These are phyloP conservation scores for Boletus eberwhitei DNA, from an alignment of 768 basidiomycete species.

Conservation along the genomic window DNA sequence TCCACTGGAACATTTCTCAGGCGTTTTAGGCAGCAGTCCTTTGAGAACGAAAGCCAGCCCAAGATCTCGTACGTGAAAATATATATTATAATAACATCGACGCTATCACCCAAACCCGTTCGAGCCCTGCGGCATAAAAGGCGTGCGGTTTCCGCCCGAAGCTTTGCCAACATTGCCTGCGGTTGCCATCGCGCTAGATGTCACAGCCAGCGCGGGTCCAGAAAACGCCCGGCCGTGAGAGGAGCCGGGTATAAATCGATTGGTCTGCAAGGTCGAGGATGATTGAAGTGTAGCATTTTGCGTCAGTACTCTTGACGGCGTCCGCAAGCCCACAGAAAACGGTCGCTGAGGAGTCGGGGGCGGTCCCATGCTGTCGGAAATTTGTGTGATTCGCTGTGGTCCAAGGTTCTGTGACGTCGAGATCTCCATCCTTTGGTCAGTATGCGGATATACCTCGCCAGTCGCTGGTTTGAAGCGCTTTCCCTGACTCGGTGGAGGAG, in stretches of 20 bases:
- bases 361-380: conserved; percentile 44
- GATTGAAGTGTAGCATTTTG: conserved; percentile 11
- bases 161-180: conserved; percentile 9
- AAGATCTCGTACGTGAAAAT: not conserved
- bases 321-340: conserved; percentile 24
- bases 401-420: conserved; percentile 8
- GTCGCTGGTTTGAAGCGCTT: conserved; percentile 26
- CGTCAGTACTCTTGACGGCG: conserved; percentile 22
- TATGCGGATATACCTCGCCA: conserved; percentile 9
- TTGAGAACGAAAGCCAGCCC: not conserved
- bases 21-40: not conserved
- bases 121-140: conserved; percentile 44
- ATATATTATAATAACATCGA: not conserved
- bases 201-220: conserved; percentile 15
- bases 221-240: conserved; percentile 24
- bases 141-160: conserved; percentile 46
- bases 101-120: conserved; percentile 30
- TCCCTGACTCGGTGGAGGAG: conserved; percentile 23
- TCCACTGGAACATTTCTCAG: not conserved
- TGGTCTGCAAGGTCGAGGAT: conserved; percentile 20
- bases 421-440: conserved; percentile 10
- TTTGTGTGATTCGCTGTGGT: conserved; percentile 24
- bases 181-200: conserved; percentile 19
- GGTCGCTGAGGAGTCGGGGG: conserved; percentile 47
- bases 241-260: conserved; percentile 32